Evolutionary conservation across 2,329 filamentous ascomycete genomes (phyloP), one percentile per base, ranked within the genome.

Genomic region (Aspergillus nomiae): DNA sequence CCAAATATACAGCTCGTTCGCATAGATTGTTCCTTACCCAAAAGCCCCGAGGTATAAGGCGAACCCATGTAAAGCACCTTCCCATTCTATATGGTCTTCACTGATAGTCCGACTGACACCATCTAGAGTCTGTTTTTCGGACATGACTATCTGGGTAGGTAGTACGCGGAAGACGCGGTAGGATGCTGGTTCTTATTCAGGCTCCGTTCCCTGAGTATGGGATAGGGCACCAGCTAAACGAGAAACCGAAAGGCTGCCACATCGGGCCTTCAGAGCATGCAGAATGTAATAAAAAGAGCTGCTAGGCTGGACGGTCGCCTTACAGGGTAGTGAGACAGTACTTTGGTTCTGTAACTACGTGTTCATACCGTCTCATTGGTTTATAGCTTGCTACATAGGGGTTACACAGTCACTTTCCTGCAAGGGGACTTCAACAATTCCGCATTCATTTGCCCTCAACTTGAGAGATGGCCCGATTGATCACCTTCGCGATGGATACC

Each of bases 391-490:
- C 46, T 50, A 16, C 5, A 28, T 28, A 48, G 12, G 21, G 16
- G 21, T 28, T 5, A 26, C 24, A 48, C 45, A 41, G 7, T 9
- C 38, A 36, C 19, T 28, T 5, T 32, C 28, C 48, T 51, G 48
- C 48, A 51, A 51, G 26, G 48, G 48, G 28, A 11, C 28, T 4
- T 50, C 26, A 30, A 28, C 46, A 3, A 30, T 30, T 16, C 10
- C 11, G 26, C 10, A 1, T 14, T 32, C 10, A 51, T 32, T 51
- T 51, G 3, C 16, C 19, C 19, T 51, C 9, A 9, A 51, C 48
- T 51, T 32, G 48, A 10, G 7, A 34, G 30, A 60, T 55, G 9
- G 50, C 58, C 21, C 58, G 34, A 38, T 60, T 45, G 14, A 60
- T 54, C 9, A 45, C 19, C 26, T 60, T 60, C 10, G n/a, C 48